Base-by-base conservation (phyloP, 768 basidiomycete genomes). In the Rhodocollybia butyracea region DNA sequence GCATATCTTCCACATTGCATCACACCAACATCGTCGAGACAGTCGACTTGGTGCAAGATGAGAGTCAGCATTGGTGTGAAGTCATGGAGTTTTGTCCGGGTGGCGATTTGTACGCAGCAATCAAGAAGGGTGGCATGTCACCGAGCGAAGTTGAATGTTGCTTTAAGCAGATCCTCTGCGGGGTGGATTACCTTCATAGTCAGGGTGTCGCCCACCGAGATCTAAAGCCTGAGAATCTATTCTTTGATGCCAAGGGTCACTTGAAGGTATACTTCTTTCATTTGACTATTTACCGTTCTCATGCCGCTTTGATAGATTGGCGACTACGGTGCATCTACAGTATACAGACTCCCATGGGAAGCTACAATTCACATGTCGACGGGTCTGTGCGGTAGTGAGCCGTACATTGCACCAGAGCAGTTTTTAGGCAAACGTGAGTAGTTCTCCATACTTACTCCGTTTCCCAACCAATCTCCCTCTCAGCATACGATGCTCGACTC, bases 31-130 rank as follows among this genome's bases (percentile, higher is more conserved):
- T 98, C 64, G 95, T 98, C 66, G 95, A 98, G 76, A 99, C 96
- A 5, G 96, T 99, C 56, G 96, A 99, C 70, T 86, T 99, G 57
- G 90, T 99, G n/a, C 97, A 99, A 64, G 97, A 99, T 71, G 96
- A 99, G 73, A 83, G 76, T 59, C 87, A 92, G 59, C 87, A 94
- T 66, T 99, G 96, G 96, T 99, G 96, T 67, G 97, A 98, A 70
- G 96, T 99, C 43, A 98, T 99, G 96, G 97, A 98, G 70, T 99
- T 94, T 68, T 99, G 96, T 66, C 94, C 94, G 3, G 97, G 97
- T 41, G 96, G 96, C 2, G 96, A 99, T 73, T 79, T 99, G 32
- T 99, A 99, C 68, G 95, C 95, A 26, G 96, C 94, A 34, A 99
- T 99, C 75, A 98, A 98, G 84, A 94, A 92, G 71, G 96, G 96